Evolutionary conservation across 352 stramenopile species (phyloP), one percentile per base, ranked within the genome.

Genomic region (Pythium myriotylum): DNA sequence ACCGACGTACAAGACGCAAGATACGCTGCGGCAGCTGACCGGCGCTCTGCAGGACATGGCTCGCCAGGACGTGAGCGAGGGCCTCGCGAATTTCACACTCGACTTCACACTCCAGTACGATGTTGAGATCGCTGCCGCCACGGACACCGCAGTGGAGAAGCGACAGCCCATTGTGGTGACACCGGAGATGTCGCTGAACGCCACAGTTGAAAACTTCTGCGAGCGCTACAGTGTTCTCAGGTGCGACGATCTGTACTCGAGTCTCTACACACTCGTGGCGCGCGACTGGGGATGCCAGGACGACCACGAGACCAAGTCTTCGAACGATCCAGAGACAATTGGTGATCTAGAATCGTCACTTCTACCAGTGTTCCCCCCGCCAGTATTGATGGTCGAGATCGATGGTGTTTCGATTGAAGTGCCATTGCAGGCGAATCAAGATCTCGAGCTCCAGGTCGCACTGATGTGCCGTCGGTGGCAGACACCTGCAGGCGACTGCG

Each of bases 41-140:
- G 71, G 64, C 3, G 64, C 69, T n/a, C 57, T 76, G 43, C 57
- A 70, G 17, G 76, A 88, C 19, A 87, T 90, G 74, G 73, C 60
- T 43, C 57, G 24, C 17, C 42, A 83, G 12, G 65, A 74, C 1
- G 68, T 76, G 37, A 62, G 64, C 20, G 81, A 90, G 46, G 71
- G 52, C 13, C 51, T 88, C 17, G 76, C 84, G 29, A 90, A 88
- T 45, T 52, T 90, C 45, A 86, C 78, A 26, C 54, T 87, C 29
- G 81, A 90, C 53, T 72, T 68, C 53, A 74, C 68, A 26, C 64
- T 90, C 23, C 32, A 37, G 19, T 90, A 87, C 54, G 52, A 76
- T 14, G 51, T 89, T 19, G 62, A 22, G 39, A 53, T 71, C 37
- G 35, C 39, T 9, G n/a, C 27, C 4, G 6, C 20, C 4, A n/a